Percentiles rank a stretch among this genome's conserved stretches.
These are phyloP conservation scores for Schoenoplectus tabernaemontani DNA, from an alignment of 202 grass and related monocot genomes.

Conservation along the genomic window DNA sequence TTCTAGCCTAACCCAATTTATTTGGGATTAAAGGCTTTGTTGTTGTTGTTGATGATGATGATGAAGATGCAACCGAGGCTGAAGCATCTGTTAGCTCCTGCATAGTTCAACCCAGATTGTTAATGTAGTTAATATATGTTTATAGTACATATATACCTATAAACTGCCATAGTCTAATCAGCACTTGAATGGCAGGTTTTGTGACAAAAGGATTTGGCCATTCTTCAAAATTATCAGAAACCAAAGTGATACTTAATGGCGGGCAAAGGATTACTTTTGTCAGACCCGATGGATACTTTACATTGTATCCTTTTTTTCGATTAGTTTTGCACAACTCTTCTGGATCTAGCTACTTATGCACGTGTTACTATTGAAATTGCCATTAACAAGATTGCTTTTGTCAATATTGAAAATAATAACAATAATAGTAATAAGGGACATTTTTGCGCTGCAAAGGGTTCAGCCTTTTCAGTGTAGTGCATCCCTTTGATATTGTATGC, in stretches of 20 bases:
- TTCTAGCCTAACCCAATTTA: no score
- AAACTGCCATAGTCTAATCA: neutral
- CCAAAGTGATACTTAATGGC: slow-evolving; percentile 93
- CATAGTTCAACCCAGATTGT: neutral
- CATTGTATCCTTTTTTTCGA: slow-evolving; percentile 73
- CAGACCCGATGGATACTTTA: slow-evolving; percentile 88
- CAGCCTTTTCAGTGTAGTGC: no score
- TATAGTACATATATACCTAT: neutral
- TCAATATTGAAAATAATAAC: neutral
- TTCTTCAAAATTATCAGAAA: slow-evolving; percentile 62
- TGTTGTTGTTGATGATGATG: no score
- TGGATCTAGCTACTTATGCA: neutral
- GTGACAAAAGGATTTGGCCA: slow-evolving; percentile 49
- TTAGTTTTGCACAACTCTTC: neutral
- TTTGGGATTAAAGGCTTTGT: no score
- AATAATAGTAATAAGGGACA: neutral
- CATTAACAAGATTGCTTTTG: neutral
- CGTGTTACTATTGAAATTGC: neutral
- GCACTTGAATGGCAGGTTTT: slow-evolving; percentile 25
- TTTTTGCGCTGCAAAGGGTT: neutral
- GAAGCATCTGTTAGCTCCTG: neutral
- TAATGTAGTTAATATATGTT: neutral
- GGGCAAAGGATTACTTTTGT: slow-evolving; percentile 77
- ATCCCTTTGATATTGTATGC: neutral
- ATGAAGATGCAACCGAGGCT: no score